These are phyloP conservation scores for Conidiobolus incongruus DNA, from an alignment of 371 early-diverging fungal species.

Conservation along the genomic window DNA sequence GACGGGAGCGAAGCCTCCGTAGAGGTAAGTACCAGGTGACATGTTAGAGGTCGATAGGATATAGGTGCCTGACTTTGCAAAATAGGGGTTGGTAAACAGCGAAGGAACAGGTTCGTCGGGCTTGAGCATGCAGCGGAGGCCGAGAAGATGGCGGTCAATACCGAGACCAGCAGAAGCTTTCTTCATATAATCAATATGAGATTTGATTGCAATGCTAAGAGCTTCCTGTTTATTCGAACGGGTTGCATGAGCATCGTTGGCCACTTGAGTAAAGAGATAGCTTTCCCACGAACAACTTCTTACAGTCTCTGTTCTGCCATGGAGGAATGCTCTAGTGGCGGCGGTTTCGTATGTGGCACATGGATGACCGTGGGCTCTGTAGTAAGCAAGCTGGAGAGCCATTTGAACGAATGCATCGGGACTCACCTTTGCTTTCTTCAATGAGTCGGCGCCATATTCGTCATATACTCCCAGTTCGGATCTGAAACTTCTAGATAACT, in stretches of 20 bases:
- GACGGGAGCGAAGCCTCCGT: constrained; percentile 61
- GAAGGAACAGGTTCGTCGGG: constrained; percentile 18
- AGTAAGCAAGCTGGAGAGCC: constrained; percentile 53
- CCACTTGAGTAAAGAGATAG: constrained; percentile 29
- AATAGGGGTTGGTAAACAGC: constrained; percentile 42
- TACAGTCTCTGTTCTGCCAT: constrained; percentile 72
- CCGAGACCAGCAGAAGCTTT: constrained; percentile 40
- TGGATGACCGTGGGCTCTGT: constrained; percentile 26
- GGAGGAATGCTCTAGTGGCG: constrained; percentile 44
- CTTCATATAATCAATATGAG: constrained; percentile 35
- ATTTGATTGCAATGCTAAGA: constrained; percentile 27
- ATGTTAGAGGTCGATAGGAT: constrained; percentile 48
- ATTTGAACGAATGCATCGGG: constrained; percentile 69
- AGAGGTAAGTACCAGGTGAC: constrained; percentile 42
- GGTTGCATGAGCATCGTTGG: constrained; percentile 14
- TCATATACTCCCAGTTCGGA: constrained; percentile 38
- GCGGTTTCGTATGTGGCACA: constrained; percentile 58
- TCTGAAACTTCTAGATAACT: constrained; percentile 37
- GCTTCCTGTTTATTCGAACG: constrained; percentile 25
- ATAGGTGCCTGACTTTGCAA: constrained; percentile 30
- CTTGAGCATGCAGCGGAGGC: constrained; percentile 32
- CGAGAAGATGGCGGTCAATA: constrained; percentile 63
- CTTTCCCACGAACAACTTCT: constrained; percentile 44
- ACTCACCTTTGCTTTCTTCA: constrained; percentile 46
- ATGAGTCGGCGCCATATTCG: constrained; percentile 53